Percentiles rank a stretch among this genome's conserved stretches.
Conservation (phyloP, 1,284 basidiomycete species). For the Wallemia ichthyophaga region DNA sequence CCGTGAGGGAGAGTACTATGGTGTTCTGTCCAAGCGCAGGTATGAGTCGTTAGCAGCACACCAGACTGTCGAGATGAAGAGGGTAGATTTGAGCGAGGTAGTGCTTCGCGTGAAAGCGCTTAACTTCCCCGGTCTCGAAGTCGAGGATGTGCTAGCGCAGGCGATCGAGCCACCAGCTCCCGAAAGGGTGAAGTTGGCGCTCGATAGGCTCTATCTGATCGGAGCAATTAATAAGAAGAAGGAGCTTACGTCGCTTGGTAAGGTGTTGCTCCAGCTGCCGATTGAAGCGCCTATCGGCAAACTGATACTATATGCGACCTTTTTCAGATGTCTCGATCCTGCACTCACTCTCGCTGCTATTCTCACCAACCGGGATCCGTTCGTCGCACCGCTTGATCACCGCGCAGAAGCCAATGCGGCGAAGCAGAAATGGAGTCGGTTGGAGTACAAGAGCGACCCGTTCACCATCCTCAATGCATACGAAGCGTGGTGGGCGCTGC, state of each 20-base stretch:
- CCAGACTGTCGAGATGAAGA: slow-evolving; percentile 86
- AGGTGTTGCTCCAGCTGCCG: slow-evolving; percentile 62
- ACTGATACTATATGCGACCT: slow-evolving; percentile 61
- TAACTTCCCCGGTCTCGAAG: slow-evolving; percentile 57
- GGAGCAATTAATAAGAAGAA: slow-evolving; percentile 52
- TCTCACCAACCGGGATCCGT: slow-evolving; percentile 66
- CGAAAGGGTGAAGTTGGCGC: slow-evolving; percentile 47
- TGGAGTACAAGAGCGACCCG: slow-evolving; percentile 48
- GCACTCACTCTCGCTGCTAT: slow-evolving; percentile 71
- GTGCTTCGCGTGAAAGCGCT: slow-evolving; percentile 96
- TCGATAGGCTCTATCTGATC: slow-evolving; percentile 51
- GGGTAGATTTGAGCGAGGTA: slow-evolving; percentile 64
- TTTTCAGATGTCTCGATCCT: slow-evolving; percentile 76
- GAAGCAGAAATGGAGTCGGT: slow-evolving; percentile 54
- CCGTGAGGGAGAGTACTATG: slow-evolving; percentile 68
- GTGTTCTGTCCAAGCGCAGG: slow-evolving; percentile 39
- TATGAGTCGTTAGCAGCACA: slow-evolving; percentile 38
- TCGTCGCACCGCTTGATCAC: slow-evolving; percentile 34
- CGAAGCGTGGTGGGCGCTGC: slow-evolving; percentile 46
- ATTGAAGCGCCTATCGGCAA: slow-evolving; percentile 72
- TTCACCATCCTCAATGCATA: slow-evolving; percentile 54
- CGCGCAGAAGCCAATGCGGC: slow-evolving; percentile 24
- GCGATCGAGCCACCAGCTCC: slow-evolving; percentile 71
- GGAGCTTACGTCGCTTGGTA: slow-evolving; percentile 58
- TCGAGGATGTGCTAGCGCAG: slow-evolving; percentile 55